Evolutionary conservation across 495 filamentous ascomycete genomes (phyloP).

Genomic region (Annulohypoxylon bovei): DNA sequence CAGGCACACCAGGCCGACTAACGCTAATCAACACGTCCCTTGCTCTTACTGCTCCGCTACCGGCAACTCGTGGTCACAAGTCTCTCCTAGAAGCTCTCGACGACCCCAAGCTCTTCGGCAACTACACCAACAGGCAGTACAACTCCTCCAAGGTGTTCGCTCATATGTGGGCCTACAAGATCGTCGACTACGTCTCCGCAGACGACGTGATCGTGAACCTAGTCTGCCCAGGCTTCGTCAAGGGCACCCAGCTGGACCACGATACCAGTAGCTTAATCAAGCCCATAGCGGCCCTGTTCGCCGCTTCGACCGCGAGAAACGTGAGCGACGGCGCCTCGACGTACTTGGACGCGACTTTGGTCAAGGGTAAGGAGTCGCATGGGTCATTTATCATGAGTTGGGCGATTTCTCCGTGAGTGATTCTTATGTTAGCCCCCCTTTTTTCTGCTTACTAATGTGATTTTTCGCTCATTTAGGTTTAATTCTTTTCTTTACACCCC

Average conservation of each 20-base stretch:
- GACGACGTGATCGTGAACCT: conserved; percentile 61
- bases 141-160: conserved; percentile 54
- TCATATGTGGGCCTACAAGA: conserved; percentile 55
- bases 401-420: conserved; percentile 54
- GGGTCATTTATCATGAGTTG: conserved; percentile 56
- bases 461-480: conserved; percentile 20
- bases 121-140: conserved; percentile 49
- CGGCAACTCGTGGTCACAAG: conserved; percentile 31
- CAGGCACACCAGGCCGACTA: conserved; percentile 48
- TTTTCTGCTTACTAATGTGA: not conserved
- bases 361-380: conserved; percentile 57
- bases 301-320: conserved; percentile 42
- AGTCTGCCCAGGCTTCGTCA: conserved; percentile 56
- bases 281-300: conserved; percentile 34
- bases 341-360: conserved; percentile 53
- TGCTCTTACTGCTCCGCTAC: conserved; percentile 49
- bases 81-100: conserved; percentile 59
- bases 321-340: conserved; percentile 49
- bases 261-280: conserved; percentile 37
- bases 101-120: conserved; percentile 45
- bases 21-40: conserved; percentile 54
- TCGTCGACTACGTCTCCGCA: conserved; percentile 53
- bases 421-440: not conserved
- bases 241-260: conserved; percentile 54
- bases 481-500: conserved; percentile 47